Base-by-base conservation (phyloP, 805 yeast genomes). In the Candida jianshihensis region DNA sequence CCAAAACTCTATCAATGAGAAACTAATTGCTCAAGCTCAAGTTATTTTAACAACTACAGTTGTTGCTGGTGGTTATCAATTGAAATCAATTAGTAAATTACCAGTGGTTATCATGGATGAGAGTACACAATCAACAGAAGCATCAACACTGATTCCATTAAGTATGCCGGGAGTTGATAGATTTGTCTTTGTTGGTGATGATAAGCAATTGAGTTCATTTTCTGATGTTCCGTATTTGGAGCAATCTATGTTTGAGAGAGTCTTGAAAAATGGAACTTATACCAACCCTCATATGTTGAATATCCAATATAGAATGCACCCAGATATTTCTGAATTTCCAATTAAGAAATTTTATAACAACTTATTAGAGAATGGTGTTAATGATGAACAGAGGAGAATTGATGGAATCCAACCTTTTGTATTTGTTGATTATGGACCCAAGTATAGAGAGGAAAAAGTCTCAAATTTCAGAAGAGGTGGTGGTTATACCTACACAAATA, bases 41-140 rank as follows among this genome's bases (percentile, higher is more conserved):
- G 81, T 81, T 17, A 75, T 81, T 16, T 76, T 81, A 53, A 75
- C 88, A 2, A 81, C 89, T 2, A 76, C 83, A 2, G 84, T 79
- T 27, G 78, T 78, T 26, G 80, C 85, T 7, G 87, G 86, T 35
- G 83, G 83, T 2, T 69, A 74, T 30, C 75, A 72, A 46, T 59
- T 81, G 45, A 78, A 77, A 46, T 63, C 70, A 12, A 60, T 79
- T 9, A 62, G 66, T 26, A 86, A 86, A 1, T 78, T 78, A 3
- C 81, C 81, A 0, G 80, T 74, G 13, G 82, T 81, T 6, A 79
- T 81, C 22, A 77, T 81, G 82, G 89, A 81, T 61, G 89, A 81
- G 59, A 73, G 85, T 4, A 81, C 88, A 0, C 88, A 81, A 47
- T 78, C 88, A 0, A 75, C 86, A 0, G 90, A 81, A 45, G 82